Percentiles rank a stretch among this genome's conserved stretches.
Conservation (phyloP, 495 filamentous ascomycete genomes). For the Pseudoneurospora amorphoporcata region DNA sequence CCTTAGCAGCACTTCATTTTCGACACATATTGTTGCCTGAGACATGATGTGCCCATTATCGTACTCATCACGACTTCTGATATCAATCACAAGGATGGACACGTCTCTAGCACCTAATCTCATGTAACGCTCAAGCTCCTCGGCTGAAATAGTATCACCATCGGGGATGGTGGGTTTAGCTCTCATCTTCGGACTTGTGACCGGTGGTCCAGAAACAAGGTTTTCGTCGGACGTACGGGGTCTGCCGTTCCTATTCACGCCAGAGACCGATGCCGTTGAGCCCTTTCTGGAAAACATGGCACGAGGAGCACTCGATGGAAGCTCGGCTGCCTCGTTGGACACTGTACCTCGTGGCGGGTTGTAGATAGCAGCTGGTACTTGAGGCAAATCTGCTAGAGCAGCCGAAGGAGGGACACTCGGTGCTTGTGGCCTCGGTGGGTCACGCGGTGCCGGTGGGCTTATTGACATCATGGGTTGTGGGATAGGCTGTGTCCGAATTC, state of each 20-base stretch:
- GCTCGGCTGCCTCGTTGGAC: conserved; percentile 39
- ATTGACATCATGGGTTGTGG: not conserved
- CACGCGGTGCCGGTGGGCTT: conserved; percentile 30
- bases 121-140: conserved; percentile 57
- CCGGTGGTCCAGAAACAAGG: conserved; percentile 21
- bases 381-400: conserved; percentile 48
- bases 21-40: conserved; percentile 75
- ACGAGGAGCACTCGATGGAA: conserved; percentile 37
- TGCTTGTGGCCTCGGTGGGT: conserved; percentile 48
- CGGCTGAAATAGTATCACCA: conserved; percentile 52
- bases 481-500: conserved; percentile 32
- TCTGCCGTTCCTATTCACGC: conserved; percentile 7
- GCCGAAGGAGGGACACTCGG: conserved; percentile 44
- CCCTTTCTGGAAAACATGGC: conserved; percentile 39
- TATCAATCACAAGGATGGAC: conserved; percentile 72
- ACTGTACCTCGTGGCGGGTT: conserved; percentile 56
- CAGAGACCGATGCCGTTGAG: conserved; percentile 29
- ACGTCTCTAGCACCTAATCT: conserved; percentile 33
- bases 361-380: conserved; percentile 76
- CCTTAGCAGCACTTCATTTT: conserved; percentile 63
- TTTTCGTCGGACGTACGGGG: conserved; percentile 15
- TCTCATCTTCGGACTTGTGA: conserved; percentile 11
- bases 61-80: conserved; percentile 70
- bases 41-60: conserved; percentile 81
- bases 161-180: conserved; percentile 37